Conservation (phyloP, 73 alveolate genomes). For the Uronychia setigera region DNA sequence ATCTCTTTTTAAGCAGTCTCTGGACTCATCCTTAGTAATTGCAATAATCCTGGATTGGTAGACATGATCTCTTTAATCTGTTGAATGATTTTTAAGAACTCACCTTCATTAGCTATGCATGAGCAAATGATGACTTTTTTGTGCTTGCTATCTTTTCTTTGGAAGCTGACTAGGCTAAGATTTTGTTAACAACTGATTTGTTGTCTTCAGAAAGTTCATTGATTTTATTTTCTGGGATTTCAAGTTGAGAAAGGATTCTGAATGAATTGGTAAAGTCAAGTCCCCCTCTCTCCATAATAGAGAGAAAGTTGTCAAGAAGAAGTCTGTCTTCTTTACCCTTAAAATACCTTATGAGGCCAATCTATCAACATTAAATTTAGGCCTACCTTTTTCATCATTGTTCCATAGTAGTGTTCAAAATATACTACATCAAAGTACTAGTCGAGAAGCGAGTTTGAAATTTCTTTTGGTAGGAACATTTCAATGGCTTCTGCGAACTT, state of each 20-base stretch:
- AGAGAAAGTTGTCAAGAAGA: conserved; percentile 28
- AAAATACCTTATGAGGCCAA: neutral
- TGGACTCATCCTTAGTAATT: conserved; percentile 23
- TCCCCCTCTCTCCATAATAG: conserved; percentile 45
- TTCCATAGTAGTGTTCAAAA: conserved; percentile 11
- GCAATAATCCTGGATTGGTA: conserved; percentile 27
- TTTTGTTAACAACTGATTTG: neutral
- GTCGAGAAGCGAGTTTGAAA: conserved; percentile 12
- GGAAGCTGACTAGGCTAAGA: too few species aligned
- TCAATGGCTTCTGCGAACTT: conserved; percentile 67
- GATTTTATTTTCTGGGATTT: conserved; percentile 12
- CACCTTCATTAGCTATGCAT: too few species aligned
- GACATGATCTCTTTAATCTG: conserved; percentile 29
- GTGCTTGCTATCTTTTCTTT: too few species aligned
- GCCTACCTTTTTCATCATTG: conserved; percentile 66
- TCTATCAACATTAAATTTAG: conserved; percentile 5
- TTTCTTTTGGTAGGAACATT: conserved; percentile 13
- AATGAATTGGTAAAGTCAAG: conserved; percentile 73
- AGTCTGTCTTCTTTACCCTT: conserved; percentile 34
- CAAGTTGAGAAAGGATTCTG: conserved; percentile 23
- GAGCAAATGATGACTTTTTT: too few species aligned
- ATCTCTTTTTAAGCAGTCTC: conserved; percentile 33
- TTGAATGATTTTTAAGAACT: conserved; percentile 5
- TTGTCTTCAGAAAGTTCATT: neutral
- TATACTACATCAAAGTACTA: conserved; percentile 31